Evolutionary conservation across 2,329 filamentous ascomycete species (phyloP).

Genomic region (Fusarium buharicum): DNA sequence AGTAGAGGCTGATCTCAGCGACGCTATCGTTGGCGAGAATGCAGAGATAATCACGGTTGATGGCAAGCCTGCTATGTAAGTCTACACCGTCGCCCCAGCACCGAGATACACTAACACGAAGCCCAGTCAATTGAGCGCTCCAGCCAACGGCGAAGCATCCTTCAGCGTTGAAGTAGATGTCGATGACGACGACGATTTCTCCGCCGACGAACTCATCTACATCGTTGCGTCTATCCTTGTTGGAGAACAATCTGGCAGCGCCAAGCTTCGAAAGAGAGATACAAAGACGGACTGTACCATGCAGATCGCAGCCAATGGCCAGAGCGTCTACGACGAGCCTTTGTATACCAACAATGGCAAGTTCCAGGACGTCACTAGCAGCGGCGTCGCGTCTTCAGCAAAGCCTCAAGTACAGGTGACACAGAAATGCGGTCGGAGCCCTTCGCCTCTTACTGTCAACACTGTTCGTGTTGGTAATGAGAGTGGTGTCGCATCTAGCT

Average conservation of each 20-base stretch:
- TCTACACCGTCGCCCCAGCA: not conserved
- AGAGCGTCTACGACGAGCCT: slow-evolving; percentile 33
- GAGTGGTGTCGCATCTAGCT: slow-evolving; percentile 23
- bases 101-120: not conserved
- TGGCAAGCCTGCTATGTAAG: slow-evolving; percentile 31
- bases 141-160: slow-evolving; percentile 25
- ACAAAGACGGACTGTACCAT: slow-evolving; percentile 28
- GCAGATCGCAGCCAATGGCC: slow-evolving; percentile 19
- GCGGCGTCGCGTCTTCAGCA: slow-evolving; percentile 23
- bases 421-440: slow-evolving; percentile 24
- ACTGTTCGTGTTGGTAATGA: slow-evolving; percentile 28
- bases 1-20: slow-evolving; percentile 26
- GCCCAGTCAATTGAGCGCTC: slow-evolving; percentile 23
- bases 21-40: slow-evolving; percentile 30
- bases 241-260: slow-evolving; percentile 22
- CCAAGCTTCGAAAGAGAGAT: slow-evolving; percentile 23
- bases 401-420: slow-evolving; percentile 28
- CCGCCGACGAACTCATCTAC: slow-evolving; percentile 22
- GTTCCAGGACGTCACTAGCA: slow-evolving; percentile 31
- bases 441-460: slow-evolving; percentile 27
- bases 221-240: slow-evolving; percentile 33
- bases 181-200: slow-evolving; percentile 18
- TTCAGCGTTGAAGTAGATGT: slow-evolving; percentile 22
- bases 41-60: slow-evolving; percentile 23
- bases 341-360: slow-evolving; percentile 25